Conservation (phyloP, 148 eudicot genomes). For the Fallopia convolvulus region DNA sequence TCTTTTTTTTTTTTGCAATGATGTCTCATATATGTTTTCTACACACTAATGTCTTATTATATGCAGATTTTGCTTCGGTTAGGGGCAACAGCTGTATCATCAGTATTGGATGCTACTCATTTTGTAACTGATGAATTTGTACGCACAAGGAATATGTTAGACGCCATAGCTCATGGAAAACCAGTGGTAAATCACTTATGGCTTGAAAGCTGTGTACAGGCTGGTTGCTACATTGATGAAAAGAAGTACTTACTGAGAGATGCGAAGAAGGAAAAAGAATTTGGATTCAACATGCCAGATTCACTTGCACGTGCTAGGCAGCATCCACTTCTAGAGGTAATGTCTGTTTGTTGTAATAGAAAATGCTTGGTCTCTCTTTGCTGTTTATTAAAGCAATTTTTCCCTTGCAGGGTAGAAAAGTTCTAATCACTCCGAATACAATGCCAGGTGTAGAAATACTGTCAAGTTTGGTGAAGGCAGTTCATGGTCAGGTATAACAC, state of each 20-base stretch:
- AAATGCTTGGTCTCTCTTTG: background rate
- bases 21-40: background rate
- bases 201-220: conserved; percentile 84
- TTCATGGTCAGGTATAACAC: conserved; percentile 65
- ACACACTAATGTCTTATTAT: background rate
- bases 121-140: conserved; percentile 73
- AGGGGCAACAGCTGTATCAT: conserved; percentile 26
- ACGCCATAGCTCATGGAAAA: conserved; percentile 83
- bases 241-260: conserved; percentile 77
- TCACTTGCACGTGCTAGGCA: conserved; percentile 62
- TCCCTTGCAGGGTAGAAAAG: conserved; percentile 45
- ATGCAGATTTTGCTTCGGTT: conserved; percentile 30
- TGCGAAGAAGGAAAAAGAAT: conserved; percentile 72
- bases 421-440: conserved; percentile 50
- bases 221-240: conserved; percentile 64
- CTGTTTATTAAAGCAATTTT: background rate
- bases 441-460: conserved; percentile 64
- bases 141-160: conserved; percentile 85
- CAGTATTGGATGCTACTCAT: conserved; percentile 44
- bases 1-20: background rate
- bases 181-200: conserved; percentile 75
- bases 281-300: conserved; percentile 74
- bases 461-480: conserved; percentile 64
- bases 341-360: background rate
- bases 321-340: conserved; percentile 71